Base-by-base conservation (phyloP, 352 stramenopile genomes). In the Bremia lactucae region DNA sequence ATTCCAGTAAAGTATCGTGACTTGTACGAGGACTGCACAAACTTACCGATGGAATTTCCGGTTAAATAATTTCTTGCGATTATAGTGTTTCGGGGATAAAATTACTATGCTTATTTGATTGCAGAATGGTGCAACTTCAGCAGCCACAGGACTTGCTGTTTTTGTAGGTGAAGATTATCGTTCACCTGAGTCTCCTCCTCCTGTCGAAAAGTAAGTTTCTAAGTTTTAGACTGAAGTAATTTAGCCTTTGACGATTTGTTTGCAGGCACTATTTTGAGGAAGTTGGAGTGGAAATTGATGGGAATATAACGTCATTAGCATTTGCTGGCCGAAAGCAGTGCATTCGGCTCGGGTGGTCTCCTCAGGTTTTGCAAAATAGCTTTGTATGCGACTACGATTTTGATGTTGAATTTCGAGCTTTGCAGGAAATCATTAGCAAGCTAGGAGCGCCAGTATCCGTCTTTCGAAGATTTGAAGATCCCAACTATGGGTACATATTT, bases 41-140 rank as follows among this genome's bases (percentile, higher is more conserved):
- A 84, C 25, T 65, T 92, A 6, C 80, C 80, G 0, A 63, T 92
- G 36, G 80, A 89, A 36, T 88, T 92, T 15, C 79, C 80, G 22
- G 79, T 92, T 34, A 2, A 49, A 55, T 37, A 4, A 3, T 13
- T 46, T 18, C 36, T n/a, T 11, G 26, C 11, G 24, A 22, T 26
- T 11, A 16, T 20, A 14, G 4, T n/a, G 8, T 39, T 31, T 6
- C 13, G 20, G 29, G 18, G 2, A 3, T 22, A 23, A 39, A 20
- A 24, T 14, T 36, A 4, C 31, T 40, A 8, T 26, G 11, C 36
- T 11, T 33, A 14, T 13, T 24, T 14, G 25, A 14, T 0, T 25
- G 23, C 38, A 91, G 79, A 91, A 89, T 29, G 79, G 79, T 6
- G 57, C 60, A 14, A 91, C 79, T 29, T 76, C 79, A 22, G 74